Evolutionary conservation across 441 rosid species (phyloP).

Genomic region (Arabidopsis hybrid): DNA sequence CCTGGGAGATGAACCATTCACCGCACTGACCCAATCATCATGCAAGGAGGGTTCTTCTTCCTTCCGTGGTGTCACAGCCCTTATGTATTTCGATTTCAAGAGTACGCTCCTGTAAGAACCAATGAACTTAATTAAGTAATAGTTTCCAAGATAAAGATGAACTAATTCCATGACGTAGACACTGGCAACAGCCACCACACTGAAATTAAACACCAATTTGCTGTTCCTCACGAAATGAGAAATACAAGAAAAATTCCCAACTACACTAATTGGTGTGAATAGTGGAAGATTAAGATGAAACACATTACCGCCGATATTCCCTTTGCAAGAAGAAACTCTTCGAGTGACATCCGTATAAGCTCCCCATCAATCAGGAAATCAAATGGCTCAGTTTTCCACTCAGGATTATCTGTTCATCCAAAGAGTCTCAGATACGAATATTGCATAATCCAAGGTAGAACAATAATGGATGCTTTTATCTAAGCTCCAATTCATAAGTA

Average conservation of each 20-base stretch:
- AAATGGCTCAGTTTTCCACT: constrained; percentile 80
- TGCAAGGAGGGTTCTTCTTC: constrained; percentile 87
- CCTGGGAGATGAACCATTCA: constrained; percentile 81
- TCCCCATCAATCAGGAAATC: constrained; percentile 95
- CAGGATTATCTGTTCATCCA: constrained; percentile 63
- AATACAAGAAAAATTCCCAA: not conserved
- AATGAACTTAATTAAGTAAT: constrained; percentile 5
- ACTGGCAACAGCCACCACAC: not conserved
- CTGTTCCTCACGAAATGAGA: constrained; percentile 19
- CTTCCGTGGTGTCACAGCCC: constrained; percentile 83
- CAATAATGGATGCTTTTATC: not conserved
- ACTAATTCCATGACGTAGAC: not conserved
- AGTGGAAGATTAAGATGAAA: not conserved
- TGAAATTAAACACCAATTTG: constrained; percentile 2
- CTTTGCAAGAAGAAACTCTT: constrained; percentile 87
- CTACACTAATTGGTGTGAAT: not conserved
- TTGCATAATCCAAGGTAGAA: not conserved
- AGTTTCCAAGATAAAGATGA: constrained; percentile 23
- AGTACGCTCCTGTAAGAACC: constrained; percentile 72
- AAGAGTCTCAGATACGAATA: not conserved
- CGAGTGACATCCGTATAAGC: constrained; percentile 89
- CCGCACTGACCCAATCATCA: constrained; percentile 99
- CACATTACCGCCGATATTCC: constrained; percentile 85
- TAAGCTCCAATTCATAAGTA: constrained; percentile 7
- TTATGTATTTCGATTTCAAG: constrained; percentile 93